Evolutionary conservation across 495 filamentous ascomycete species (phyloP), one percentile per base, ranked within the genome.

Genomic region (Daldinia childiae): DNA sequence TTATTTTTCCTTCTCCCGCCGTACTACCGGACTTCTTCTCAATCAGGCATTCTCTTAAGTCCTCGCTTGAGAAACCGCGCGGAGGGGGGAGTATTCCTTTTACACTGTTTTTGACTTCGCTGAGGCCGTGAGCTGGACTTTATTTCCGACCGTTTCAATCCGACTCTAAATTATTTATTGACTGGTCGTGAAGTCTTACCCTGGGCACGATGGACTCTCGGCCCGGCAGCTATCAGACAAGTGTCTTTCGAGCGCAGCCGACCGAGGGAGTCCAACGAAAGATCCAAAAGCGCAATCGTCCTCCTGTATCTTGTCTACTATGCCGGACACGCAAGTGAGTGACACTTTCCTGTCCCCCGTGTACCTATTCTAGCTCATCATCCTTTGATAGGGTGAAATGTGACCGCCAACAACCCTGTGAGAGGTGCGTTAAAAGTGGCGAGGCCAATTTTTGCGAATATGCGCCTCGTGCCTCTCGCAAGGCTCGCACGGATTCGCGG

Each of bases 241-340:
- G 70, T 59, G 76, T 78, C 69, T 79, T 79, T 69, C 75, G 77
- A 45, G 77, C 77, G n/a, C 77, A 75, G 56, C 75, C 75, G 36
- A 71, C 68, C 41, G 76, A 78, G 54, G 76, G 76, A 39, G 55
- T 69, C 30, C 75, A 78, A 34, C 64, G 71, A 29, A 74, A 77
- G 62, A 75, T 74, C 24, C 72, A 76, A 32, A 81, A 81, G 72
- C 79, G 81, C 17, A 83, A 82, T 58, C 74, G 80, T 41, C 76
- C 75, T 30, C 77, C 80, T n/a, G 73, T 81, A 5, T 81, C 80
- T 14, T 84, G 80, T 64, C 75, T 79, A 19, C 57, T 80, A 12
- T 84, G 82, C 63, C 77, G 78, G n/a, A 75, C 68, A 34, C 77
- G 82, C 75, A 83, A 79, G 75, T 75, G 52, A 80, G 79, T 80